These are phyloP conservation scores for Asterophora lycoperdoides DNA, from an alignment of 768 basidiomycete species.

Conservation along the genomic window DNA sequence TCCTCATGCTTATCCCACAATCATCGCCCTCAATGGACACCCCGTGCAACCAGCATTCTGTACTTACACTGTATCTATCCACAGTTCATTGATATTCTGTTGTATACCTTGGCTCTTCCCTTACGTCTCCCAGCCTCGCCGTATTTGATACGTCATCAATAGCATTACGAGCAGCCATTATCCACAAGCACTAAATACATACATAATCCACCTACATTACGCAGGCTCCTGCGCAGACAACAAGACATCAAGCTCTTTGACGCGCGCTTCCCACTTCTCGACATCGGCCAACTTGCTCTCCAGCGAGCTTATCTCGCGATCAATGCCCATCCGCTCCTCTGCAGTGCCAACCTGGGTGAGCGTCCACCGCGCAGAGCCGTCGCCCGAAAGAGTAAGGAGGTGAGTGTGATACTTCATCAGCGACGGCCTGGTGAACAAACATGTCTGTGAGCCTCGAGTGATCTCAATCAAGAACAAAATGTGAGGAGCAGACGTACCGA, in stretches of 20 bases:
- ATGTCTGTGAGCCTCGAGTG: too few relatives aligned
- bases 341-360: slow-evolving; percentile 66
- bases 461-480: neutral
- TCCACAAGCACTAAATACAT: too few relatives aligned
- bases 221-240: slow-evolving; percentile 42
- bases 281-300: slow-evolving; percentile 70
- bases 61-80: neutral
- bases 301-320: slow-evolving; percentile 66
- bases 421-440: slow-evolving; percentile 55
- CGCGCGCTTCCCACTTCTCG: slow-evolving; percentile 63
- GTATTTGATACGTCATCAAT: too few relatives aligned
- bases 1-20: neutral
- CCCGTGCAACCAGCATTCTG: neutral
- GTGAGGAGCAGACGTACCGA: slow-evolving; percentile 42
- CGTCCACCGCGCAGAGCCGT: slow-evolving; percentile 67
- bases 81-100: neutral
- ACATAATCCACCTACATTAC: slow-evolving; percentile 4
- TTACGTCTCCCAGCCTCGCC: too few relatives aligned
- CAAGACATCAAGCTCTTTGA: slow-evolving; percentile 58
- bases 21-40: neutral
- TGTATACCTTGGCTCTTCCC: too few relatives aligned
- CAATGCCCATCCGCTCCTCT: slow-evolving; percentile 70
- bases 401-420: slow-evolving; percentile 88
- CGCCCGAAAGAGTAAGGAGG: slow-evolving; percentile 74
- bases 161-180: too few relatives aligned